Evolutionary conservation across 23 red algal genomes (phyloP), one percentile per base, ranked within the genome.

Genomic region (Chondrus crispus): DNA sequence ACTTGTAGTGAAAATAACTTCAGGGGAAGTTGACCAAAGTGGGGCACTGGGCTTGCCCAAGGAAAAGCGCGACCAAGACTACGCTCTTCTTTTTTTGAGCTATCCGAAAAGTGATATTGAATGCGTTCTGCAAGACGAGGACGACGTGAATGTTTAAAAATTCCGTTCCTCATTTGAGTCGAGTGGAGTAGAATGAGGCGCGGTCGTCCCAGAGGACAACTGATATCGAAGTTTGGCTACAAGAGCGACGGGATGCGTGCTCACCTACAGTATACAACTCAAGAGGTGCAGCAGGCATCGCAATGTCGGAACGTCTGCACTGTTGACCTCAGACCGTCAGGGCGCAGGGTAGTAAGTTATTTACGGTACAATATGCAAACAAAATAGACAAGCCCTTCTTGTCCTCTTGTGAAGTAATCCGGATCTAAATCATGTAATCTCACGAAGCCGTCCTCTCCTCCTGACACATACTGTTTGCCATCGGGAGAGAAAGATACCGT

Each of bases 381-480:
- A n/a, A n/a, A n/a, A n/a, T 71, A 84, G 26, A 92, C 45, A 46
- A 41, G 43, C 24, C 87, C 91, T 54, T 97, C 83, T 50, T 95
- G 68, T 26, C 81, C 91, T 57, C 83, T 81, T 14, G 78, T 81
- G 49, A 95, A 96, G 52, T 99, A 99, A 19, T 96, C 94, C 26
- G 91, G 76, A 76, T 99, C 97, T 93, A 99, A 95, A 47, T 91
- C 78, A 62, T 99, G 97, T 29, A 99, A 71, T 22, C 97, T 89
- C n/a, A 99, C 95, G 85, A 91, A 96, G 6, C 94, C 94, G 52
- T 99, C 97, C 66, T 99, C 97, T 55, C 91, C 97, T 68, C 97
- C 97, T 22, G 87, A 93, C 11, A 93, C 95, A 63, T 94, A 99
- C 33, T 87, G 78, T 38, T 55, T 88, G 18, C 97, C 97, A 48